These are phyloP conservation scores for Xylaria sp. DNA, from an alignment of 2,329 filamentous ascomycete genomes.

Conservation along the genomic window DNA sequence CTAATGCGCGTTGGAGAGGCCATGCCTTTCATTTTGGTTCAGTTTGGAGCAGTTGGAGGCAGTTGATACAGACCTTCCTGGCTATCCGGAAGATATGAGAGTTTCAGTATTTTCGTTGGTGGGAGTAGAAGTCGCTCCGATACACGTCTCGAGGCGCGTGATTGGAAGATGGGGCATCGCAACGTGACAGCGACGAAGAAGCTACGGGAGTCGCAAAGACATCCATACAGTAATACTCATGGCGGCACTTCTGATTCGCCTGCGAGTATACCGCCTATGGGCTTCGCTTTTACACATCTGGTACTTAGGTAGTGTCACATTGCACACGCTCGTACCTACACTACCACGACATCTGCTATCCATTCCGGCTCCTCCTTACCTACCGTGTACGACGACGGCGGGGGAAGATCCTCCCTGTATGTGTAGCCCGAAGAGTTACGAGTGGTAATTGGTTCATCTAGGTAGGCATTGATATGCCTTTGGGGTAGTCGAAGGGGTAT, in stretches of 20 bases:
- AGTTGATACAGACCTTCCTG: slow-evolving; percentile 4
- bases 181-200: slow-evolving; percentile 24
- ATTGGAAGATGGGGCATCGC: slow-evolving; percentile 19
- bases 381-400: slow-evolving; percentile 4
- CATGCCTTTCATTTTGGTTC: no score
- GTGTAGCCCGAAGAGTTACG: slow-evolving; percentile 7
- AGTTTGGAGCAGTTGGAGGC: neutral
- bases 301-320: slow-evolving; percentile 9
- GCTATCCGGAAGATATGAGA: slow-evolving; percentile 23
- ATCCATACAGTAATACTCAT: no score
- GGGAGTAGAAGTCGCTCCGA: slow-evolving; percentile 9
- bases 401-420: neutral
- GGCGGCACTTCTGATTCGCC: slow-evolving; percentile 23
- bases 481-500: neutral
- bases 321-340: neutral
- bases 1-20: slow-evolving; percentile 20
- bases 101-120: slow-evolving; percentile 21
- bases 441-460: neutral
- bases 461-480: slow-evolving; percentile 4
- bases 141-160: slow-evolving; percentile 8
- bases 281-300: slow-evolving; percentile 6
- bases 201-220: slow-evolving; percentile 14
- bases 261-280: neutral
- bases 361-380: neutral
- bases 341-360: neutral